Evolutionary conservation across 306 rosid species (phyloP), one percentile per base, ranked within the genome.

Genomic region (Prunus mongolica): DNA sequence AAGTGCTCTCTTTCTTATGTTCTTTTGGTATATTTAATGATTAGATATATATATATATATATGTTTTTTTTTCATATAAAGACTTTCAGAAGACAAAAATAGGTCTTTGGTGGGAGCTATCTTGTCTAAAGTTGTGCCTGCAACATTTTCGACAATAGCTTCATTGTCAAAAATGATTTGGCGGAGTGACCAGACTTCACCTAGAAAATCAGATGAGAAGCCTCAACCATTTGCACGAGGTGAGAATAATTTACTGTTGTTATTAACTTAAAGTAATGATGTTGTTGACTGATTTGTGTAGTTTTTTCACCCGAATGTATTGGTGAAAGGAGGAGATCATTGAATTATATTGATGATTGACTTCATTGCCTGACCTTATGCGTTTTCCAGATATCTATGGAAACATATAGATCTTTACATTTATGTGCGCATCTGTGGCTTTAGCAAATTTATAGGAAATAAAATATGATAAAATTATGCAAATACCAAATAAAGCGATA

Each of bases 121-220:
- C 82, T 84, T 92, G 75, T 96, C 99, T 76, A 92, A 85, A 91
- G 99, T 96, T 50, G 96, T 92, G 63, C 98, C 99, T 16, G 97
- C 86, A 38, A 82, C 99, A 72, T 87, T 92, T 92, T 89, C 96
- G 30, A 92, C 99, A 11, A 84, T 96, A 71, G 85, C 97, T 81
- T 91, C 99, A 34, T 86, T 96, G 79, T 96, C 99, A 32, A 96
- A 87, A 75, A 74, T 92, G 82, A 82, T 96, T 83, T 96, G 97
- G 99, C 89, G 93, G 76, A 88, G 88, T 68, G 97, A 92, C 56
- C 87, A 70, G 68, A 79, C 72, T 3, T 80, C 97, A 69, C 85
- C 87, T n/a, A 87, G 75, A 80, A 92, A 86, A 85, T 73, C 87
- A 54, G 91, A 84, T 69, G 80, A 61, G 71, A 92, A 85, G 86